Base-by-base conservation (phyloP, 495 filamentous ascomycete genomes). In the Thozetella sp. region DNA sequence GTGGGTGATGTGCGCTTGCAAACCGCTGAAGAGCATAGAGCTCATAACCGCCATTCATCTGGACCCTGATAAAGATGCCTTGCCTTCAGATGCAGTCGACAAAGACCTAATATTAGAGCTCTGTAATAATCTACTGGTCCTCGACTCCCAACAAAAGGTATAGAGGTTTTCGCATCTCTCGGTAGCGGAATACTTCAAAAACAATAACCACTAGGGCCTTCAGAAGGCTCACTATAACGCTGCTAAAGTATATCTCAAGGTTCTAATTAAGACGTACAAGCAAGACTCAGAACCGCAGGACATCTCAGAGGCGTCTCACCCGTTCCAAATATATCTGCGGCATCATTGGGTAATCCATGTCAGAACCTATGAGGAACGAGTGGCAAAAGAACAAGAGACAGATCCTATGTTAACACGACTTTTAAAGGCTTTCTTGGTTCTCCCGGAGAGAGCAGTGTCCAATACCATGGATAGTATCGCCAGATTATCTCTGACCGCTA, bases 1-100 rank as follows among this genome's bases (percentile, higher is more conserved):
- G 46, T 78, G 72, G 75, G 68, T 71, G 13, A 72, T 74, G 67
- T 66, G 62, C 56, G 64, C 73, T 2, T 19, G 45, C 26, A 23
- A 46, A 20, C 68, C 72, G 10, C 24, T 78, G 22, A 56, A 4
- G 13, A 69, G 57, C 60, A 19, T 12, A 22, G 54, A 51, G 40
- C 58, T 64, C 34, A 51, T 64, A 17, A 30, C 58, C 22, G 58
- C 62, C n/a, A 45, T 61, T 37, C 51, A 24, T 23, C 22, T 61
- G 40, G 40, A 64, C 54, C 50, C 62, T 22, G 58, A 64, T 3
- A 46, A 26, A 20, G 58, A 57, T n/a, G 22, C 27, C 20, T 12
- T 57, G 40, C 19, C 1, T 22, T 26, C 46, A 34, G 22, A 23
- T 2, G 27, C 50, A 25, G 22, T 55, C 25, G 25, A 25, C 26